These are phyloP conservation scores for Torrubiellomyces zombiae DNA, from an alignment of 2,329 filamentous ascomycete species.

Conservation along the genomic window DNA sequence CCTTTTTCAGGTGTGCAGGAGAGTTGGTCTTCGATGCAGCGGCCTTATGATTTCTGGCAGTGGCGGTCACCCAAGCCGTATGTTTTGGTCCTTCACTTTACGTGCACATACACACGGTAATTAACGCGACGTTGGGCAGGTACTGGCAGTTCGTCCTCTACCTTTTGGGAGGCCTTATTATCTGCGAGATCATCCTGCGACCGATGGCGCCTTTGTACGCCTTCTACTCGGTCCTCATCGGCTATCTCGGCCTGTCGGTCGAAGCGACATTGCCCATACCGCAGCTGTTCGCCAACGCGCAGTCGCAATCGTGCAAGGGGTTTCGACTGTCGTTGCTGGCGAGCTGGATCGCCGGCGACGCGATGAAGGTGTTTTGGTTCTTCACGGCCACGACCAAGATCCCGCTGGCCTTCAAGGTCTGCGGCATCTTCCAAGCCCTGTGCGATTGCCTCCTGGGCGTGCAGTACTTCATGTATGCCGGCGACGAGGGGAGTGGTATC, in stretches of 20 bases:
- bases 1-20: conserved; percentile 43
- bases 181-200: conserved; percentile 51
- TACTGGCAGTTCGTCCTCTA: conserved; percentile 69
- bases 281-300: conserved; percentile 57
- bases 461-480: conserved; percentile 57
- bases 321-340: conserved; percentile 60
- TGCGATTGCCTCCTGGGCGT: conserved; percentile 61
- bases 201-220: conserved; percentile 39
- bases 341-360: conserved; percentile 66
- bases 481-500: conserved; percentile 19
- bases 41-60: conserved; percentile 71
- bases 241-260: conserved; percentile 58
- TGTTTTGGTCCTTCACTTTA: conserved; percentile 13
- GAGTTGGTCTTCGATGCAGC: conserved; percentile 20
- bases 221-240: conserved; percentile 50
- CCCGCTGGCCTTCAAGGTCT: conserved; percentile 66
- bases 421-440: conserved; percentile 62
- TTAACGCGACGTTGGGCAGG: no score
- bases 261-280: conserved; percentile 72
- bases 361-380: conserved; percentile 82
- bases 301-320: conserved; percentile 54
- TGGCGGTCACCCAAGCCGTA: conserved; percentile 57
- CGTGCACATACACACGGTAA: no score
- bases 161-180: conserved; percentile 42
- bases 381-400: conserved; percentile 54